Evolutionary conservation across 2,329 filamentous ascomycete species (phyloP).

Genomic region (Cryphonectria radicalis): DNA sequence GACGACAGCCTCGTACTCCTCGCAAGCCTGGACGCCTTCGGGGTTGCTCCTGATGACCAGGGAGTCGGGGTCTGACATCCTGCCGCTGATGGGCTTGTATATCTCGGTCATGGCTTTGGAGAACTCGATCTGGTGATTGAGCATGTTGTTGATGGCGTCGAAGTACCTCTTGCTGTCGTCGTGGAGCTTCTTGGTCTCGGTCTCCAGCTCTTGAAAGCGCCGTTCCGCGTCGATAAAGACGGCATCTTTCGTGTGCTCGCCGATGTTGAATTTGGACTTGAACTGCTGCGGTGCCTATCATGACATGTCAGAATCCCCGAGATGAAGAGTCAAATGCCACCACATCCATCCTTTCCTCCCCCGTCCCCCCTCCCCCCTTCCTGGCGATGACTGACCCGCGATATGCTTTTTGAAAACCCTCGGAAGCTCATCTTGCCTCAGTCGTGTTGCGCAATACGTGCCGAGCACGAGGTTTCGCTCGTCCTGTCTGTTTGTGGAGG

Average conservation of each 20-base stretch:
- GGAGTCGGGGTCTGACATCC: slow-evolving; percentile 89
- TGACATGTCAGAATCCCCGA: slow-evolving; percentile 34
- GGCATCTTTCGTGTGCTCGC: slow-evolving; percentile 91
- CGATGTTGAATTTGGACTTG: slow-evolving; percentile 91
- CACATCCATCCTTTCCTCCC: too few relatives aligned
- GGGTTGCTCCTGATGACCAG: slow-evolving; percentile 82
- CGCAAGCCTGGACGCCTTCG: slow-evolving; percentile 91
- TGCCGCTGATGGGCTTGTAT: slow-evolving; percentile 97
- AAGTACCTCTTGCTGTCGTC: slow-evolving; percentile 98
- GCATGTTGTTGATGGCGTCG: slow-evolving; percentile 97
- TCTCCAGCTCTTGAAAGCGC: slow-evolving; percentile 91
- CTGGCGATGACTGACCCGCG: slow-evolving; percentile 64
- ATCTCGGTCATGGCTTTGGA: slow-evolving; percentile 94
- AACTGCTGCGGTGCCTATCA: slow-evolving; percentile 83
- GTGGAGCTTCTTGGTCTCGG: slow-evolving; percentile 94
- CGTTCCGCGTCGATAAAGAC: slow-evolving; percentile 95
- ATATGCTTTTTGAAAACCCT: slow-evolving; percentile 89
- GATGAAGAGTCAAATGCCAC: background rate
- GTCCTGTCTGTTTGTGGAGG: background rate
- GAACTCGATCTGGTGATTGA: slow-evolving; percentile 97
- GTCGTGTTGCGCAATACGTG: slow-evolving; percentile 5
- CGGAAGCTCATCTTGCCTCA: slow-evolving; percentile 85
- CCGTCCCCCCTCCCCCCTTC: too few relatives aligned
- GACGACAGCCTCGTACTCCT: slow-evolving; percentile 93
- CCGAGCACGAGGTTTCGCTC: slow-evolving; percentile 11